A percentile compares a stretch with the other conserved stretches of the same genome.
Evolutionary conservation across 2,329 filamentous ascomycete species (phyloP).

Genomic region (Thelonectria olida): DNA sequence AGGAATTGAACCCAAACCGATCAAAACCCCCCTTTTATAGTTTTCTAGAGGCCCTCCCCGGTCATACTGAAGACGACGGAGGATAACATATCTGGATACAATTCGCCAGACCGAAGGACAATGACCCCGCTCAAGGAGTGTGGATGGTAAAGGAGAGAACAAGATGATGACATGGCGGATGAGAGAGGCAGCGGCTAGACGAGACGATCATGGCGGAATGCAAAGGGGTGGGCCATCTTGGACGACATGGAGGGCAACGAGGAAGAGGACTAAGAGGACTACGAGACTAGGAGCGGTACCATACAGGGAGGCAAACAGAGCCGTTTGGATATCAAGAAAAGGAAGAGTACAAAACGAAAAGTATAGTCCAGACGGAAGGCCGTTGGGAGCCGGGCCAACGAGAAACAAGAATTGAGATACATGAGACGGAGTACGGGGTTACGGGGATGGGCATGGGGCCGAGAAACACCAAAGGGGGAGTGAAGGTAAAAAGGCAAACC

Average conservation of each 20-base stretch:
- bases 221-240: conserved; percentile 46
- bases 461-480: conserved; percentile 32
- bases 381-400: conserved; percentile 37
- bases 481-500: conserved; percentile 38
- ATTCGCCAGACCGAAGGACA: conserved; percentile 52
- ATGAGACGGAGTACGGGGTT: conserved; percentile 17
- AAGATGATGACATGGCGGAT: conserved; percentile 46
- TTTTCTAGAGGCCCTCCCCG: conserved; percentile 53
- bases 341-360: conserved; percentile 12
- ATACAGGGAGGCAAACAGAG: conserved; percentile 26
- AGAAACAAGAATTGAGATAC: conserved; percentile 31
- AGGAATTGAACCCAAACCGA: conserved; percentile 54
- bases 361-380: conserved; percentile 26
- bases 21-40: conserved; percentile 71
- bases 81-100: conserved; percentile 54
- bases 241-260: conserved; percentile 39
- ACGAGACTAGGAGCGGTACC: conserved; percentile 42
- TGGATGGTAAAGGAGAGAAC: conserved; percentile 42
- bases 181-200: conserved; percentile 40
- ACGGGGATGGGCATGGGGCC: conserved; percentile 7
- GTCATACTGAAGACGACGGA: conserved; percentile 47
- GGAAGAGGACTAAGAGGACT: conserved; percentile 6
- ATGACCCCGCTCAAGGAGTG: conserved; percentile 53
- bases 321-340: conserved; percentile 27
- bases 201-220: conserved; percentile 47